Percentiles rank a stretch among this genome's conserved stretches.
phyloP scores from a whole-genome alignment of 306 rosid genomes.

The Cicer judaicum region DNA sequence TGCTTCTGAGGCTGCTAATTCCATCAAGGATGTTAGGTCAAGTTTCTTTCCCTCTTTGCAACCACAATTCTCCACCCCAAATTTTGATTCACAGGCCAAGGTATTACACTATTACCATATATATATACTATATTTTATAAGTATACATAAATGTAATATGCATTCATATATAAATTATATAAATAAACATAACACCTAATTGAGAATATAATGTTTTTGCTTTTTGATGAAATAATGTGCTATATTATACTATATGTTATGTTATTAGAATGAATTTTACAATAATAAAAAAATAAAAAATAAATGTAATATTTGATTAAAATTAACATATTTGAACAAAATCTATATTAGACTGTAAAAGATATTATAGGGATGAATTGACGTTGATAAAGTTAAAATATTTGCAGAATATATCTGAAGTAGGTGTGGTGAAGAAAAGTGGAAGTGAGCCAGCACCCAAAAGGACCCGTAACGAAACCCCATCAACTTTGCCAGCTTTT shows the following conservation, averaged over 20 bases:
- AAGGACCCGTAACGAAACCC: constrained; percentile 87
- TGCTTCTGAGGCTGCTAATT: constrained; percentile 61
- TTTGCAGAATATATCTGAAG: constrained; percentile 79
- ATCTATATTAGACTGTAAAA: too few species aligned
- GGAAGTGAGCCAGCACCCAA: constrained; percentile 72
- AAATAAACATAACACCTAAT: too few species aligned
- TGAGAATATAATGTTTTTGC: too few species aligned
- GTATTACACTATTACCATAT: constrained; percentile 45
- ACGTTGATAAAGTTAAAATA: constrained; percentile 13
- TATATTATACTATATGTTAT: too few species aligned
- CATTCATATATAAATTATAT: too few species aligned
- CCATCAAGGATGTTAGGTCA: constrained; percentile 69
- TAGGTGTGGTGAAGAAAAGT: constrained; percentile 74
- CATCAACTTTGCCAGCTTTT: constrained; percentile 96
- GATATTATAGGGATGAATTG: neutral
- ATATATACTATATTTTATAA: neutral
- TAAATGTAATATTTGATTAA: too few species aligned
- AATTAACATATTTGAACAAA: too few species aligned
- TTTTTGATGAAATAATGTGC: too few species aligned
- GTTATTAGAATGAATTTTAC: too few species aligned
- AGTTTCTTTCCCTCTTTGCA: constrained; percentile 73
- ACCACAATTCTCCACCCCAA: constrained; percentile 55
- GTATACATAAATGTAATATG: too few species aligned
- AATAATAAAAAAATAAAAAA: too few species aligned
- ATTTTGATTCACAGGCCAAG: constrained; percentile 60